Evolutionary conservation across 345 rosid species (phyloP), one percentile per base, ranked within the genome.

Genomic region (Brassica carinata): DNA sequence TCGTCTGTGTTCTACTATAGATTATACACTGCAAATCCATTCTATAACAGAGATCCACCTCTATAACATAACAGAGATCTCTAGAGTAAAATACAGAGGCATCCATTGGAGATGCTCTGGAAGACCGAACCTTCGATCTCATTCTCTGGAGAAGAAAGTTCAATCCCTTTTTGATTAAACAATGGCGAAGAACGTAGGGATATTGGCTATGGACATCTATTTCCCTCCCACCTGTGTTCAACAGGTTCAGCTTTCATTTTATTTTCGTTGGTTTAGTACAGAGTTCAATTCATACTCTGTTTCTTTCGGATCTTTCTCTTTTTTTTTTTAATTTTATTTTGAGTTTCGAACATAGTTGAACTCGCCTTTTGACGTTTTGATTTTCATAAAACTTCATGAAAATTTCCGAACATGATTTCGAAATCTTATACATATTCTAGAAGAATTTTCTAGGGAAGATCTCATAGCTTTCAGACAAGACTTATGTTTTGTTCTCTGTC

Each of bases 131-230:
- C 66, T 70, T 69, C 55, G 55, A 48, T 48, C 17, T 48, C 55
- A 48, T 48, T 48, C 53, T 43, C 53, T 43, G 14, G 53, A n/a
- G 17, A 34, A 66, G 70, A 66, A 66, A 43, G 3, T 1, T 70
- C 58, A 48, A 48, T 48, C 55, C 53, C 14, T 2, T 18, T 81
- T 75, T 57, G 67, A 19, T 2, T 76, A 23, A 3, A 19, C 63
- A 84, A 96, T 96, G 99, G 90, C 96, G 69, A 92, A 90, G 92
- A 94, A 96, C 89, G 99, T 96, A 40, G 99, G 99, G 70, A 89
- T 96, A 80, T 86, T 96, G 55, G 97, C 99, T 75, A 71, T 94
- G 87, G 98, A 96, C 55, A 92, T 96, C 84, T 96, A 96, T 82
- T 96, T 96, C 88, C 99, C 99, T 85, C 97, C 97, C 17, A 88